These are phyloP conservation scores for Sisymbrium irio DNA, from an alignment of 345 rosid species.

Conservation along the genomic window DNA sequence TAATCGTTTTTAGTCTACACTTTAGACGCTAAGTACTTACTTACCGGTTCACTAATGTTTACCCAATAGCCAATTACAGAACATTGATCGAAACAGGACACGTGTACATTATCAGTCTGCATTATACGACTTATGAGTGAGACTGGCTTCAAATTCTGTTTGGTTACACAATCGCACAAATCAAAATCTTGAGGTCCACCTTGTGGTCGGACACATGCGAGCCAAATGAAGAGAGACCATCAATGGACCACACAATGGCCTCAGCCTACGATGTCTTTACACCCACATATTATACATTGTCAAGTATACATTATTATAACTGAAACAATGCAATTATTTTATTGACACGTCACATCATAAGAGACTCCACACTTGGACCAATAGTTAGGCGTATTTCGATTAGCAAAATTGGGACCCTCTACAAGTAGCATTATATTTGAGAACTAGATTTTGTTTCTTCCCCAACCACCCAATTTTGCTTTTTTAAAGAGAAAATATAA, in stretches of 20 bases:
- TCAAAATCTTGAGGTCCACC: slow-evolving; percentile 20
- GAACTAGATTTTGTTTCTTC: slow-evolving; percentile 33
- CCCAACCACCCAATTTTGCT: slow-evolving; percentile 22
- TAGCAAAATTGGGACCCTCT: slow-evolving; percentile 11
- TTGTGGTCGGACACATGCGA: slow-evolving; percentile 22
- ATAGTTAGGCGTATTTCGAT: slow-evolving; percentile 21
- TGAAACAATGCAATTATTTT: slow-evolving; percentile 12
- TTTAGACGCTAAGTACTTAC: neutral
- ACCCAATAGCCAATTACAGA: neutral
- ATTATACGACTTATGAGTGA: slow-evolving; percentile 1
- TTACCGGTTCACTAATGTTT: neutral
- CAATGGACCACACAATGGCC: slow-evolving; percentile 31
- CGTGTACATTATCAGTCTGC: neutral
- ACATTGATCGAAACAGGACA: slow-evolving; percentile 4
- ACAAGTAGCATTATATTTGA: slow-evolving; percentile 17
- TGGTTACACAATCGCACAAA: slow-evolving; percentile 28
- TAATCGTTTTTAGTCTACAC: neutral
- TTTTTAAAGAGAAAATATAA: neutral
- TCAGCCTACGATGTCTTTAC: slow-evolving; percentile 11
- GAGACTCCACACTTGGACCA: slow-evolving; percentile 38
- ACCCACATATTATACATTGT: slow-evolving; percentile 24
- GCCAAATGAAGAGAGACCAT: slow-evolving; percentile 10
- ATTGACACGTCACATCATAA: slow-evolving; percentile 9
- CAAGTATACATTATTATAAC: neutral
- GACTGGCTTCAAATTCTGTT: slow-evolving; percentile 18